phyloP scores from a whole-genome alignment of 2,329 filamentous ascomycete genomes.

The Aphanocladium album region DNA sequence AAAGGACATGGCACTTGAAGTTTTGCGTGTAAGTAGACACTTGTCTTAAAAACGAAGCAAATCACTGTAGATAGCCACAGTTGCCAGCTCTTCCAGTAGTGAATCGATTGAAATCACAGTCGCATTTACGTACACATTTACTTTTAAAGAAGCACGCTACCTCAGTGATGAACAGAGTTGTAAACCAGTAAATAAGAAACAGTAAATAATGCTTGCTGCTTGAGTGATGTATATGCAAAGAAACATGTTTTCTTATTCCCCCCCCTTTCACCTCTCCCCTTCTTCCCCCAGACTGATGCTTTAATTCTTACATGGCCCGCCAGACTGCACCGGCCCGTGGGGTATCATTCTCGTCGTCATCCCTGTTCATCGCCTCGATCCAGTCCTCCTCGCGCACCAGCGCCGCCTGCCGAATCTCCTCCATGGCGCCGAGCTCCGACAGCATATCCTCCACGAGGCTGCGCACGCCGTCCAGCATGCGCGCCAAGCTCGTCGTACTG shows the following conservation, averaged over 20 bases:
- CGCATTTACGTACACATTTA: no score
- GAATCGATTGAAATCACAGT: no score
- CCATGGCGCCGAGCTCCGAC: constrained; percentile 58
- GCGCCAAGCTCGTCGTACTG: constrained; percentile 38
- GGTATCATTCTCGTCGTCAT: constrained; percentile 32
- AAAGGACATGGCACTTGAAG: background rate
- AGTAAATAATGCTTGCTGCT: background rate
- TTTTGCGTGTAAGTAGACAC: no score
- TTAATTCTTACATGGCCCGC: constrained; percentile 35
- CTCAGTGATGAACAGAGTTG: no score
- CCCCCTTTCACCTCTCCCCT: background rate
- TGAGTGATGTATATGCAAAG: background rate
- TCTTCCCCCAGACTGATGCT: background rate
- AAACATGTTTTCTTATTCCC: background rate
- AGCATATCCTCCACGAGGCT: constrained; percentile 54
- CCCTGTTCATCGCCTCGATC: constrained; percentile 50
- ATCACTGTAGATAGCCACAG: background rate
- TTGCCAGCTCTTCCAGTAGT: no score
- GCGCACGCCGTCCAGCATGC: constrained; percentile 44
- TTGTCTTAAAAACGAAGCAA: no score
- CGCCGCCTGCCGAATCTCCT: constrained; percentile 54
- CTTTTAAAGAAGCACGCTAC: no score
- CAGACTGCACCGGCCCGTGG: constrained; percentile 44
- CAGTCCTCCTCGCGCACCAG: constrained; percentile 52
- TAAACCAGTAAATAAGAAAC: background rate